A percentile compares a stretch with the other conserved stretches of the same genome.
Evolutionary conservation across 2,329 filamentous ascomycete species (phyloP).

Genomic region (Venturia effusa): DNA sequence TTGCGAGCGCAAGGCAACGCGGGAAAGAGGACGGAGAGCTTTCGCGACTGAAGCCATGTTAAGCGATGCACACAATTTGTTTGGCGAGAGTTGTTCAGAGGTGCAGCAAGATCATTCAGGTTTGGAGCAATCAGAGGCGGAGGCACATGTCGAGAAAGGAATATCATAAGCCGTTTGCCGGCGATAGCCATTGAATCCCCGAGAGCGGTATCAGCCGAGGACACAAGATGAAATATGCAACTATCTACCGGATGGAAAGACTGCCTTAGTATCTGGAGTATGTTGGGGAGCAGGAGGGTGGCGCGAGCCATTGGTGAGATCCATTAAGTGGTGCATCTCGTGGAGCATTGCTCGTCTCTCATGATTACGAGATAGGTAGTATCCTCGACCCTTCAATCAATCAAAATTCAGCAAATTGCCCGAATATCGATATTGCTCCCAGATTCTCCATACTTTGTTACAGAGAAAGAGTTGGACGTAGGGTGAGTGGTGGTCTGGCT

Average conservation of each 20-base stretch:
- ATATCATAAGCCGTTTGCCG: not conserved
- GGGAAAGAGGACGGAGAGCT: slow-evolving; percentile 22
- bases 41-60: slow-evolving; percentile 37
- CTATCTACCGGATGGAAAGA: not conserved
- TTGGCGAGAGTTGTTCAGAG: not conserved
- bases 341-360: no score
- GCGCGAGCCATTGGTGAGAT: not conserved
- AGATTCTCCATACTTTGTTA: no score
- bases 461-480: no score
- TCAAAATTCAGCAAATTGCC: no score
- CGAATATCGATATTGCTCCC: no score
- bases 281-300: not conserved
- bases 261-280: not conserved
- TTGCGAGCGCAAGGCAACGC: slow-evolving; percentile 16
- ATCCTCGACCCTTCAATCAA: no score
- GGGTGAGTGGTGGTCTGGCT: not conserved
- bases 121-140: not conserved
- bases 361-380: no score
- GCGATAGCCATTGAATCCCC: not conserved
- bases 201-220: not conserved
- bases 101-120: not conserved
- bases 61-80: not conserved
- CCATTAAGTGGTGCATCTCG: no score
- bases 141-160: not conserved
- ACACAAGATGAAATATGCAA: not conserved